A percentile compares a stretch with the other conserved stretches of the same genome.
Evolutionary conservation across 768 basidiomycete species (phyloP).

Genomic region (Royoungia palumana): DNA sequence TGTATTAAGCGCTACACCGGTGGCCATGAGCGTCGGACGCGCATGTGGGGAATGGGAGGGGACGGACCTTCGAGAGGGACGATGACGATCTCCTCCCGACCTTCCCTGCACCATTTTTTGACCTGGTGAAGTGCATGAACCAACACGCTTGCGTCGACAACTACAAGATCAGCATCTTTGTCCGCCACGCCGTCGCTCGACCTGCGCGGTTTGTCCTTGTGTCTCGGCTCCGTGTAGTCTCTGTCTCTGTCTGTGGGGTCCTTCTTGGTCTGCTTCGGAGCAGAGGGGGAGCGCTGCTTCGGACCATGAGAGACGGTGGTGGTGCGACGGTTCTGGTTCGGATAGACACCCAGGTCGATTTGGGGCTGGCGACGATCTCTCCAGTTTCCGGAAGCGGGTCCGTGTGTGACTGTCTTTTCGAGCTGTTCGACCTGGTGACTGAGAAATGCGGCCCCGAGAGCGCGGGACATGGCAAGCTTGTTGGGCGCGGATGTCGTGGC

Average conservation of each 20-base stretch:
- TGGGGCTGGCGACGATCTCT: conserved; percentile 43
- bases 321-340: conserved; percentile 19
- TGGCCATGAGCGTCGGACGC: conserved; percentile 7
- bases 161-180: conserved; percentile 72
- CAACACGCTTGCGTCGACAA: conserved; percentile 81
- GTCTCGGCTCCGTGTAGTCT: conserved; percentile 18
- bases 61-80: conserved; percentile 83
- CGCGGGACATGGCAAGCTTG: conserved; percentile 80
- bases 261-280: conserved; percentile 23
- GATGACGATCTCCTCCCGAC: conserved; percentile 73
- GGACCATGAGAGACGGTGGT: conserved; percentile 7
- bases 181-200: conserved; percentile 25
- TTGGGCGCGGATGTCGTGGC: conserved; percentile 36
- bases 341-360: conserved; percentile 13
- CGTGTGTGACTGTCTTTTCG: conserved; percentile 65
- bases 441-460: conserved; percentile 83
- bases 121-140: conserved; percentile 75
- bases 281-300: conserved; percentile 24
- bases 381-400: conserved; percentile 58
- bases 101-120: conserved; percentile 78
- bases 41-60: not conserved
- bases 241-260: conserved; percentile 18
- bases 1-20: conserved; percentile 72
- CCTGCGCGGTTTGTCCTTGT: conserved; percentile 21
- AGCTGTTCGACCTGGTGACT: conserved; percentile 87